Evolutionary conservation across 805 yeast genomes (phyloP).

Genomic region (Millerozyma acaciae): DNA sequence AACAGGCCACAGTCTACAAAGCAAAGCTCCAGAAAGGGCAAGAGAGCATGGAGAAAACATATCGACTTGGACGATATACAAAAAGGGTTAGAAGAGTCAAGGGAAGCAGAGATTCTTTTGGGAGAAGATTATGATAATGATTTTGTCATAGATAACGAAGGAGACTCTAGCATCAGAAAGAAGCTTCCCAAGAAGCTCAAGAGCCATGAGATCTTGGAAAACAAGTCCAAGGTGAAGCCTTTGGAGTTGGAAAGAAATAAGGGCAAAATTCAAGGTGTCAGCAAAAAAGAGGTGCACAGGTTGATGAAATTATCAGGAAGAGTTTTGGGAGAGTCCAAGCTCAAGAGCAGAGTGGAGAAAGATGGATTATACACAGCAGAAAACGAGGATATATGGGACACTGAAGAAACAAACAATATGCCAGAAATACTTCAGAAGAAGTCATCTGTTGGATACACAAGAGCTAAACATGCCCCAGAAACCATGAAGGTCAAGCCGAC

Average conservation of each 20-base stretch:
- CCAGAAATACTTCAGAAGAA: slow-evolving; percentile 14
- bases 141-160: slow-evolving; percentile 42
- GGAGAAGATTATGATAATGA: slow-evolving; percentile 64
- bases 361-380: slow-evolving; percentile 56
- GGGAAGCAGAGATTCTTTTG: slow-evolving; percentile 55
- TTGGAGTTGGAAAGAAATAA: slow-evolving; percentile 38
- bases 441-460: slow-evolving; percentile 28
- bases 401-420: slow-evolving; percentile 16
- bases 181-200: slow-evolving; percentile 45
- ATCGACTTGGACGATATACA: slow-evolving; percentile 82
- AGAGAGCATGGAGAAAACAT: slow-evolving; percentile 89
- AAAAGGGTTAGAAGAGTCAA: slow-evolving; percentile 58
- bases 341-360: slow-evolving; percentile 51
- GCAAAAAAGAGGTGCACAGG: slow-evolving; percentile 57
- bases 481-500: slow-evolving; percentile 54
- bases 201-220: slow-evolving; percentile 62
- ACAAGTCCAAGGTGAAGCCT: slow-evolving; percentile 75
- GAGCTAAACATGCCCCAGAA: slow-evolving; percentile 50
- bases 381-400: slow-evolving; percentile 70
- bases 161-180: slow-evolving; percentile 43
- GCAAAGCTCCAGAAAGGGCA: slow-evolving; percentile 79
- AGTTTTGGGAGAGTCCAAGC: slow-evolving; percentile 49
- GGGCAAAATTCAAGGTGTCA: slow-evolving; percentile 55
- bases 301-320: slow-evolving; percentile 77
- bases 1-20: slow-evolving; percentile 59